Conservation (phyloP, 345 rosid genomes). For the Syzygium oleosum region DNA sequence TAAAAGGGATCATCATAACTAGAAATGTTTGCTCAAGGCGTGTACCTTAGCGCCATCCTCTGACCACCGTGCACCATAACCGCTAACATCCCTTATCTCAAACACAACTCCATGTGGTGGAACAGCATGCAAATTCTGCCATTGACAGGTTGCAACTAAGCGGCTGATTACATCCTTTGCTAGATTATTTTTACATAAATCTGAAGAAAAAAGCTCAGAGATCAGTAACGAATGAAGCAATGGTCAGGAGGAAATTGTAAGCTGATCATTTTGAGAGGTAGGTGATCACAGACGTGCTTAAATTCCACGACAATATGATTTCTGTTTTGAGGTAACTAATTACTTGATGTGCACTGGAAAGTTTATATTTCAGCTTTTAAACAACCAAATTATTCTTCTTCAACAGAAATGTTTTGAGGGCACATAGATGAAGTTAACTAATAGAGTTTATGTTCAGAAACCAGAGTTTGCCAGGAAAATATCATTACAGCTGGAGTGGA, state of each 20-base stretch:
- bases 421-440: not conserved
- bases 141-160: constrained; percentile 37
- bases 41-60: constrained; percentile 63
- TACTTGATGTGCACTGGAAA: not conserved
- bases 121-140: constrained; percentile 62
- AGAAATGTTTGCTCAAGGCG: not conserved
- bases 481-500: not conserved
- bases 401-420: not conserved
- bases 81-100: constrained; percentile 55
- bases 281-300: not conserved
- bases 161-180: constrained; percentile 36
- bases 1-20: not conserved
- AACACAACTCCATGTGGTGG: constrained; percentile 62
- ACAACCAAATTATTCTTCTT: not conserved
- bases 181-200: constrained; percentile 42
- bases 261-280: not conserved
- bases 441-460: not conserved
- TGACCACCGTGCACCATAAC: constrained; percentile 78
- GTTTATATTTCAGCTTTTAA: not conserved
- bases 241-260: not conserved
- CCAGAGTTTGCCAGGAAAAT: not conserved
- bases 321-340: not conserved
- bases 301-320: not conserved
- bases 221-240: not conserved
- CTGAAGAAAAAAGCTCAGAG: constrained; percentile 13